Evolutionary conservation across 768 basidiomycete species (phyloP), one percentile per base, ranked within the genome.

Genomic region (Lactifluus volemus): DNA sequence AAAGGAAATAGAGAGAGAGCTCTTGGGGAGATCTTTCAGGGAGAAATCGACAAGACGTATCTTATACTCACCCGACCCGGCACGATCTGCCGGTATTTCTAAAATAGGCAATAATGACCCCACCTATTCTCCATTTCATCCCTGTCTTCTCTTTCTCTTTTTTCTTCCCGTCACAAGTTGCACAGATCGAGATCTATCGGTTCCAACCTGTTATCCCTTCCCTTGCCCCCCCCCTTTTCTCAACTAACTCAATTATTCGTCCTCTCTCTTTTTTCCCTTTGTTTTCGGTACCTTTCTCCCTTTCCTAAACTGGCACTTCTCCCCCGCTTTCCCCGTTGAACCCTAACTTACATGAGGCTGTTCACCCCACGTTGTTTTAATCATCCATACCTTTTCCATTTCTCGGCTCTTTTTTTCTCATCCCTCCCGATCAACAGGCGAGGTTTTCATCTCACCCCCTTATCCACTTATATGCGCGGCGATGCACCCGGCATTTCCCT

Each of bases 341-440:
- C 56, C 64, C 38, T 63, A 52, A 42, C 45, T 53, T n/a, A 38
- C 49, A 55, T 50, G 65, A 66, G 65, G 65, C 65, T 55, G 59
- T 55, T 55, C 53, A 39, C 30, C 38, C 55, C 65, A 66, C 65
- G 65, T 66, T 66, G 45, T 58, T 66, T 66, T 66, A 65, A 65
- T 65, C 49, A 63, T 56, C 61, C 51, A 64, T 65, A 9, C 65
- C 59, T 66, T 66, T 66, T 65, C 61, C 59, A 57, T 55, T 63
- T 63, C 57, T 63, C 64, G 58, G 55, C 53, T 49, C 65, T 58
- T 64, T 66, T 60, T 60, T 60, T 63, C 58, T 60, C 61, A 61
- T 29, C 51, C 47, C 49, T 58, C 64, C 65, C 63, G 63, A 66
- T 66, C 65, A 60, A 47, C 60, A 55, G 48, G 62, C 63, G 59